Base-by-base conservation (phyloP, 176 grass and related monocot species). In the Dendrocalamus sinicus region DNA sequence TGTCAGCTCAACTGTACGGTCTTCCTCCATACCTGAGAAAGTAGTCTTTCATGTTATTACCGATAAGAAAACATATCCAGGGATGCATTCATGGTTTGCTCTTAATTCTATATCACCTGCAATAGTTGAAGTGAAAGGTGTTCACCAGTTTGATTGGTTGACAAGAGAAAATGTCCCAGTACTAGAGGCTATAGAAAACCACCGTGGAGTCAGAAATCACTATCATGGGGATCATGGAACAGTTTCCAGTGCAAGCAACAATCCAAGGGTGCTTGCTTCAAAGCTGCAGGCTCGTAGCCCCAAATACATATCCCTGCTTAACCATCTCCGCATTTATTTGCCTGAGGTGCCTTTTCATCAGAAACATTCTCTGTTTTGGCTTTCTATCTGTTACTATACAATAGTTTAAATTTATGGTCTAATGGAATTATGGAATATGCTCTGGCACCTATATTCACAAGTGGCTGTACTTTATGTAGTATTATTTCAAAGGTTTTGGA, bases 81-180 rank as follows among this genome's bases (percentile, higher is more conserved):
- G 90, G 70, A 94, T 97, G 95, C 95, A 97, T 91, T 97, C 95
- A 67, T 97, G 95, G 95, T 97, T 97, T 89, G 95, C 95, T 70
- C 84, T 97, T 86, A 94, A 97, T 93, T 88, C 95, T 83, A 61
- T 92, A 78, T 89, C 95, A 19, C 92, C 92, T 63, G 92, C 92
- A 64, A 90, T 97, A 84, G 76, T 97, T 75, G 95, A 97, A 87
- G 95, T 97, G 75, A 97, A 94, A 87, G 91, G 95, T 80, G 92
- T 97, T 84, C 92, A 97, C 74, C 95, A 97, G 88, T 97, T 94
- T 83, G 92, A 92, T 35, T 97, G 95, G 95, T 85, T 97, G 84
- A 97, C 92, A 64, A 91, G 95, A 92, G 95, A 97, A 85, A 97
- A 94, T 92, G 92, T 97, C 3, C 95, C 95, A 6, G 86, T 97